Evolutionary conservation across 306 rosid genomes (phyloP), one percentile per base, ranked within the genome.

Genomic region (Spatholobus suberectus): DNA sequence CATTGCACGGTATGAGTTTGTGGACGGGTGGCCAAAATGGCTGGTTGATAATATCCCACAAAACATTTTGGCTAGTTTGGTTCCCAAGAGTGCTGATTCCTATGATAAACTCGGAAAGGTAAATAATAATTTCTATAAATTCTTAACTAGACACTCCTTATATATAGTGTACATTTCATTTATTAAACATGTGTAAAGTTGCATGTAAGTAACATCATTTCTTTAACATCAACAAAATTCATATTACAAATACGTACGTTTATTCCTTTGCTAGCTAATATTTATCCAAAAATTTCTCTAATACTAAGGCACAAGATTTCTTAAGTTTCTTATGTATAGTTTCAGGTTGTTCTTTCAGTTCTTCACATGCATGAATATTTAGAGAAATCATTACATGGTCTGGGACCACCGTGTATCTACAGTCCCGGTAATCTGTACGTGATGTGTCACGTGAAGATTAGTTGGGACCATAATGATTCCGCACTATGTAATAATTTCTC

Each of bases 21-120:
- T 63, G 44, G 44, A 63, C 0, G 70, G 44, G 5, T 63, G 70
- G 70, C 70, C 70, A 15, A 63, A 63, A 63, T 63, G 70, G 70
- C 44, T 63, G 2, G 70, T 34, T 63, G 70, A 63, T 63, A 63
- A 63, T 63, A 34, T 63, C 23, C 70, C 70, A 32, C 70, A 10
- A 63, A 15, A 63, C 5, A 24, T 63, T 35, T 63, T 63, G 70
- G 43, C 41, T 7, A 15, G 6, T 35, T 63, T 63, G 44, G 24
- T 17, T 34, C 70, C 70, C 14, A 32, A 34, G 70, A 63, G 2
- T 63, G 70, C 13, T 63, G 70, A 63, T 63, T 63, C 70, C 23
- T 63, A 32, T 63, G 70, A 63, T 3, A 63, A 63, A 63, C 70
- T 63, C 5, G 43, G 44, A 32, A 63, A 63, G 70, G 67, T 59